These are phyloP conservation scores for Geotrichum carabidarum DNA, from an alignment of 1,139 yeast species.

Conservation along the genomic window DNA sequence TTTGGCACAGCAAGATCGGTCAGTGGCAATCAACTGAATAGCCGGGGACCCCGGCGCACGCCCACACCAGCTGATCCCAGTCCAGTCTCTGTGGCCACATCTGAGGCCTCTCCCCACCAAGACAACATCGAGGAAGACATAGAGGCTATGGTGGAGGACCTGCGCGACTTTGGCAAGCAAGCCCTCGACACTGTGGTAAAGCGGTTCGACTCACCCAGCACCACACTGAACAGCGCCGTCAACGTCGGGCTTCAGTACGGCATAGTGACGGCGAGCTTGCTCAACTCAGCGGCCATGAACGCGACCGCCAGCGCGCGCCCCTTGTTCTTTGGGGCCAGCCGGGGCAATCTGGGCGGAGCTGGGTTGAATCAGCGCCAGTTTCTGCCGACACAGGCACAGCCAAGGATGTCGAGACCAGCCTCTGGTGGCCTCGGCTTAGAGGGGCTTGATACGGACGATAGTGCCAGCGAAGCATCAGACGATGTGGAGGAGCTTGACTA, in stretches of 20 bases:
- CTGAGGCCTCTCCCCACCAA: background rate
- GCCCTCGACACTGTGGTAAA: slow-evolving; percentile 8
- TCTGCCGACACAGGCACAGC: background rate
- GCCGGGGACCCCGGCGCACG: background rate
- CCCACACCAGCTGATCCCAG: background rate
- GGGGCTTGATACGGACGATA: slow-evolving; percentile 14
- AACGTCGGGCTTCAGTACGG: slow-evolving; percentile 12
- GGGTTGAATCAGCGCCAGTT: background rate
- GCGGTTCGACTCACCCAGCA: background rate
- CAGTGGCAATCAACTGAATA: background rate
- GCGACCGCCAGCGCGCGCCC: slow-evolving; percentile 16
- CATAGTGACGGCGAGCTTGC: slow-evolving; percentile 16
- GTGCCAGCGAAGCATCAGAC: slow-evolving; percentile 3
- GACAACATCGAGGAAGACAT: slow-evolving; percentile 15
- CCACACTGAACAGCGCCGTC: slow-evolving; percentile 3
- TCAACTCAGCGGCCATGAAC: slow-evolving; percentile 15
- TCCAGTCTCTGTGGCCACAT: background rate
- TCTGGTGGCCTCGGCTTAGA: slow-evolving; percentile 7
- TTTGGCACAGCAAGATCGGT: slow-evolving; percentile 2
- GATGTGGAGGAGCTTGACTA: slow-evolving; percentile 10
- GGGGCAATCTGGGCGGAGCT: background rate
- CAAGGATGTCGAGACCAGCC: background rate
- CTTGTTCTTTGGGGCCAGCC: background rate
- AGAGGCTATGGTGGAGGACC: slow-evolving; percentile 16
- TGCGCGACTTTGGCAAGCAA: slow-evolving; percentile 14